Evolutionary conservation across 805 yeast species (phyloP), one percentile per base, ranked within the genome.

Genomic region (Wickerhamomyces ciferrii): DNA sequence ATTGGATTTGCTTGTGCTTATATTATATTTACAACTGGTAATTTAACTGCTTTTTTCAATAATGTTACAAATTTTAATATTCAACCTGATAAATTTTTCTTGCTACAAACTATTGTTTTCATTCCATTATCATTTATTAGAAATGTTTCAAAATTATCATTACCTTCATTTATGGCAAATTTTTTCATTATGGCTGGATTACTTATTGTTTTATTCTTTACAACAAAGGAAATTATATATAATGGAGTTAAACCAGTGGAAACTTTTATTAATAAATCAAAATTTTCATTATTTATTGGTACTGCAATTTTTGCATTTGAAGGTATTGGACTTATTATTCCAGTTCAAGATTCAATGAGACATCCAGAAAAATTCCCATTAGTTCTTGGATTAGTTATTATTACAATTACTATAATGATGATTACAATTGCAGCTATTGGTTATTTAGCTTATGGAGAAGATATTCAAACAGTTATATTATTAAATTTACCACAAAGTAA

Each of bases 281-380:
- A 73, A 43, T 86, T 87, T 73, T 79, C 92, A 0, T 65, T 87
- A 42, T 86, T 86, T 58, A 81, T 86, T 43, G 95, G 95, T 9
- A 87, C 87, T 7, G 91, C 92, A 2, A 86, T 87, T 27, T 87
- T 87, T 69, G 89, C 94, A n/a, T 87, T 85, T 59, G 95, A 87
- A 66, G 95, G 95, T 1, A 85, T 87, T 47, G 94, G 95, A 0
- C 69, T 87, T 41, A 83, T 87, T 43, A 83, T 87, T 21, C 95
- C 95, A 0, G 83, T 87, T 44, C 89, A 86, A 57, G 87, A 86
- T 54, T 83, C 94, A 1, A 87, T 87, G 94, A 75, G 72, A 43
- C 67, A 83, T 53, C 94, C 94, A 1, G 80, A 81, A 50, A 75
- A 84, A 51, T 87, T 84, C 59, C 90, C 92, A 17, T 60, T 70